Conservation (phyloP, 2,329 filamentous ascomycete species). For the Diaporthe aspalathi region DNA sequence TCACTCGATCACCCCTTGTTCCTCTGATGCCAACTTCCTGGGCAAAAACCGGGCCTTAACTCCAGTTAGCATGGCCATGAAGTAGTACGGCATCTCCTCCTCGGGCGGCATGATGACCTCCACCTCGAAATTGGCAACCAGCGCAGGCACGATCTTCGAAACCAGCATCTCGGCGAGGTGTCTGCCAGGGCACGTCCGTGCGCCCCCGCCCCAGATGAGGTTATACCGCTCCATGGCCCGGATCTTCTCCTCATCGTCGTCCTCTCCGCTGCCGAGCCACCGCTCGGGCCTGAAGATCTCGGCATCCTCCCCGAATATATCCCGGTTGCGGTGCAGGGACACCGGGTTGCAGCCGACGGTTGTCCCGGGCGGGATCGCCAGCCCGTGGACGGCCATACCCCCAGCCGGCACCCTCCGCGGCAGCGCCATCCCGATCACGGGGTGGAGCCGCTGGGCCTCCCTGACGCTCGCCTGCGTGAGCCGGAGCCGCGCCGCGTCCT, state of each 20-base stretch:
- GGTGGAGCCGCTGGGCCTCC: slow-evolving; percentile 62
- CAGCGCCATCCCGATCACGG: slow-evolving; percentile 64
- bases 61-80: slow-evolving; percentile 64
- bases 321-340: slow-evolving; percentile 60
- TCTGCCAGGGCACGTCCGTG: slow-evolving; percentile 62
- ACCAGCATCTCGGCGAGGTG: slow-evolving; percentile 64
- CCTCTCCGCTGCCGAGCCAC: slow-evolving; percentile 52
- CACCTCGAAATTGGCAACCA: slow-evolving; percentile 59
- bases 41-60: slow-evolving; percentile 55
- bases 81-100: slow-evolving; percentile 58
- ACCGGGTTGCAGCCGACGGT: slow-evolving; percentile 64
- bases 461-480: slow-evolving; percentile 60
- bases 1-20: neutral
- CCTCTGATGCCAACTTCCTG: neutral
- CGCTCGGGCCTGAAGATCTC: slow-evolving; percentile 58
- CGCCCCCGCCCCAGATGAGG: slow-evolving; percentile 64
- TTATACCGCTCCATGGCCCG: slow-evolving; percentile 60
- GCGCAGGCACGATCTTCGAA: slow-evolving; percentile 54
- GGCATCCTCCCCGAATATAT: slow-evolving; percentile 61
- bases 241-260: slow-evolving; percentile 39
- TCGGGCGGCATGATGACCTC: slow-evolving; percentile 53
- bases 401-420: slow-evolving; percentile 56
- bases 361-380: slow-evolving; percentile 56
- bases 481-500: slow-evolving; percentile 43
- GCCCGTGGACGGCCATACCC: slow-evolving; percentile 53